A percentile compares a stretch with the other conserved stretches of the same genome.
These are phyloP conservation scores for Sporothrix inflata DNA, from an alignment of 2,329 filamentous ascomycete species.

Conservation along the genomic window DNA sequence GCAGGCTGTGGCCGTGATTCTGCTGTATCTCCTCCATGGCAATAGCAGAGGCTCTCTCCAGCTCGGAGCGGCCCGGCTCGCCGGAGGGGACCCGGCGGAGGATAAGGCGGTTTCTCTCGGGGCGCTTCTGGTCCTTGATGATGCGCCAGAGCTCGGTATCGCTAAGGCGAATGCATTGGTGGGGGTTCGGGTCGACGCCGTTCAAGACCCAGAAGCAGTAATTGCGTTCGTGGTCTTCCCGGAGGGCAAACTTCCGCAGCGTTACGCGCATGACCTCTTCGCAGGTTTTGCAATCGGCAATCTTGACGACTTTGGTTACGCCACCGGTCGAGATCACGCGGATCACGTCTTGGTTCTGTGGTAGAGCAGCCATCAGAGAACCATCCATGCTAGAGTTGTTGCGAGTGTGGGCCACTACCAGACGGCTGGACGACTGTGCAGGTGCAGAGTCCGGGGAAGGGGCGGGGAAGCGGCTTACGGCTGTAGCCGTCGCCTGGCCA, in stretches of 20 bases:
- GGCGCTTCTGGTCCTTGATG: constrained; percentile 81
- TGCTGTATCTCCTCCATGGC: constrained; percentile 84
- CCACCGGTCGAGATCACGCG: constrained; percentile 91
- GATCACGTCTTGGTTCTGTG: constrained; percentile 84
- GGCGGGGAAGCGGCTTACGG: constrained; percentile 54
- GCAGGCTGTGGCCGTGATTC: constrained; percentile 65
- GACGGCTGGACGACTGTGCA: constrained; percentile 51
- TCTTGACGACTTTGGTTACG: constrained; percentile 90
- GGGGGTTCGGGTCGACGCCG: constrained; percentile 80
- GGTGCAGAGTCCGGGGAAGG: constrained; percentile 64
- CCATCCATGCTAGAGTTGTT: constrained; percentile 84
- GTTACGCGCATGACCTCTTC: constrained; percentile 93
- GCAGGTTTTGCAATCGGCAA: constrained; percentile 85
- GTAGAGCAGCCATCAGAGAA: constrained; percentile 82
- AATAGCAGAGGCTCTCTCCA: constrained; percentile 85
- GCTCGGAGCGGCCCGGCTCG: constrained; percentile 83
- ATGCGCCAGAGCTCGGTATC: constrained; percentile 90
- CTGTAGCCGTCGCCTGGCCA: constrained; percentile 41
- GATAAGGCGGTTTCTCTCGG: constrained; percentile 88
- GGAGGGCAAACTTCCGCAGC: constrained; percentile 81
- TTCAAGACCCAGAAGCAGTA: constrained; percentile 96
- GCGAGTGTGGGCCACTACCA: constrained; percentile 70
- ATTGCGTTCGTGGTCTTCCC: constrained; percentile 88
- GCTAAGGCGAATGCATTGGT: constrained; percentile 77
- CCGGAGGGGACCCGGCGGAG: constrained; percentile 89